Conservation (phyloP, 2,329 filamentous ascomycete species). For the Trichoderma semiorbis region DNA sequence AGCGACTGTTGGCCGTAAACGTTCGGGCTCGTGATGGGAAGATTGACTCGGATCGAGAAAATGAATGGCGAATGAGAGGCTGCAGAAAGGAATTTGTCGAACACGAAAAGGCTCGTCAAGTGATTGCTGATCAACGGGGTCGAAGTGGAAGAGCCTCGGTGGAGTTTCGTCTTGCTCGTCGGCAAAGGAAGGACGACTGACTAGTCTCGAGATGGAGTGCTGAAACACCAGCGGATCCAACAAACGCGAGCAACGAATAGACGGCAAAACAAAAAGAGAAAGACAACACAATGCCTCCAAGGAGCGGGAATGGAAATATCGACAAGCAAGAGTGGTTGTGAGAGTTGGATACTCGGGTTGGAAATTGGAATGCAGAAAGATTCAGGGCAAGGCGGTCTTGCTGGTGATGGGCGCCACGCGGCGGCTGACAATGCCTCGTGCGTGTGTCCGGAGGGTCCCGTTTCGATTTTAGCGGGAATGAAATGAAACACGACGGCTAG, state of each 20-base stretch:
- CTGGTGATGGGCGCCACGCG: slow-evolving; percentile 9
- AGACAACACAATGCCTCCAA: neutral
- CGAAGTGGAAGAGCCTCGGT: neutral
- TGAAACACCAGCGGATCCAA: slow-evolving; percentile 10
- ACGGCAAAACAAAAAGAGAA: neutral
- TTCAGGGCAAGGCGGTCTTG: neutral
- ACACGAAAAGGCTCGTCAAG: neutral
- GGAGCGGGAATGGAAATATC: neutral
- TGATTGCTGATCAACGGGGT: slow-evolving; percentile 5
- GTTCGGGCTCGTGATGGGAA: neutral
- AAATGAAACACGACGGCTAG: slow-evolving; percentile 1
- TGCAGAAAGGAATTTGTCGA: neutral
- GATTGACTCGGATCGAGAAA: neutral
- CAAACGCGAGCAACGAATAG: neutral
- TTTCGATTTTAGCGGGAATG: neutral
- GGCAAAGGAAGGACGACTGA: slow-evolving; percentile 5
- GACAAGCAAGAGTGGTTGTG: neutral
- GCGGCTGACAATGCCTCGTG: slow-evolving; percentile 15
- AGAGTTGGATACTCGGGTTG: neutral
- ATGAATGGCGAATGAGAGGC: neutral
- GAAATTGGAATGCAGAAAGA: neutral
- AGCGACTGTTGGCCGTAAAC: neutral
- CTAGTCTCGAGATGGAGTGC: slow-evolving; percentile 15
- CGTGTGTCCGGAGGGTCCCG: neutral
- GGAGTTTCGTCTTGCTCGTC: slow-evolving; percentile 3